phyloP scores from a whole-genome alignment of 2,329 filamentous ascomycete species.

The Pseudohalonectria lignicola region DNA sequence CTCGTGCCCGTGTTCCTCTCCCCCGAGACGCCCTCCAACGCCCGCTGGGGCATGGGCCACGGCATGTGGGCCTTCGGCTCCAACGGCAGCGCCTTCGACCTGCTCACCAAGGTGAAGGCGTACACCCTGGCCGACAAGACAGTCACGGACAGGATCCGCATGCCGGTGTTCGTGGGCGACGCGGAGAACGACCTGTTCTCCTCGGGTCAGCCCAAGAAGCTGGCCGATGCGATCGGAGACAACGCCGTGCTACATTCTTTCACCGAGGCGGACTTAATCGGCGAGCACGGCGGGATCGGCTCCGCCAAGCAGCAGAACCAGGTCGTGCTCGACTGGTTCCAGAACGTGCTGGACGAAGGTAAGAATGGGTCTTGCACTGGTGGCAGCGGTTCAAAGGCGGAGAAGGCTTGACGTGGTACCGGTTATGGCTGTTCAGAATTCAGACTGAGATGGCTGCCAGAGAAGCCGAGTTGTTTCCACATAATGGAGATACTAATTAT shows the following conservation, averaged over 20 bases:
- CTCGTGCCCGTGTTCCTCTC: background rate
- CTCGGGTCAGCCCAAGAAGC: slow-evolving; percentile 7
- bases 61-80: slow-evolving; percentile 22
- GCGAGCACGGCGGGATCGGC: slow-evolving; percentile 13
- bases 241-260: slow-evolving; percentile 9
- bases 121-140: background rate
- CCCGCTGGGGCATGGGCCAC: slow-evolving; percentile 20
- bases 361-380: too few relatives aligned
- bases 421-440: too few relatives aligned
- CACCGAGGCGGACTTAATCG: slow-evolving; percentile 8
- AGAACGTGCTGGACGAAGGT: background rate
- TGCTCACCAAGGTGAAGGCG: background rate
- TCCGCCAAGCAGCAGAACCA: slow-evolving; percentile 8
- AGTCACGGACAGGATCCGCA: slow-evolving; percentile 2
- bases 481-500: too few relatives aligned
- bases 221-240: slow-evolving; percentile 10
- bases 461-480: too few relatives aligned
- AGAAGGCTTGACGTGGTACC: too few relatives aligned
- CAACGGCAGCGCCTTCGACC: slow-evolving; percentile 14
- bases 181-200: slow-evolving; percentile 5
- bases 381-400: too few relatives aligned
- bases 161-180: slow-evolving; percentile 5
- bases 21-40: slow-evolving; percentile 5
- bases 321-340: slow-evolving; percentile 12
- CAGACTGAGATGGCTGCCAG: too few relatives aligned